Evolutionary conservation across 2,329 filamentous ascomycete species (phyloP).

Genomic region (Xylaria digitata): DNA sequence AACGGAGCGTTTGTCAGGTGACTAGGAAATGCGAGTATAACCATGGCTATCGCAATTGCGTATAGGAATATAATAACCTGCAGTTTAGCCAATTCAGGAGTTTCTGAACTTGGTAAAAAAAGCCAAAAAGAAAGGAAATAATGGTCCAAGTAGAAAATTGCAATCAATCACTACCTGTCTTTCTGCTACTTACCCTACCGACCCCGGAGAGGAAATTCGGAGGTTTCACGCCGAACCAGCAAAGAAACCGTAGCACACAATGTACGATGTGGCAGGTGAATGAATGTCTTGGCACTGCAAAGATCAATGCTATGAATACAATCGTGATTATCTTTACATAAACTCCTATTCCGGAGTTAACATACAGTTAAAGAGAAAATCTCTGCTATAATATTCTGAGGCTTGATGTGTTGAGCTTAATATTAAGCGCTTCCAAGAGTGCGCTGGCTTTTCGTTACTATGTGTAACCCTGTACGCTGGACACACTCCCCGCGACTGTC

Average conservation of each 20-base stretch:
- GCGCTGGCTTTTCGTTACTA: too few relatives aligned
- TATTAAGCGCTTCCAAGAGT: too few relatives aligned
- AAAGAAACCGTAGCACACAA: not conserved
- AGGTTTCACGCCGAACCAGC: conserved; percentile 16
- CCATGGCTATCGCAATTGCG: not conserved
- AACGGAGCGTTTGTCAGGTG: not conserved
- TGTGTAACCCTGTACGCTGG: too few relatives aligned
- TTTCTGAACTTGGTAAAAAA: not conserved
- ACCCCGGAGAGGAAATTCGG: conserved; percentile 18
- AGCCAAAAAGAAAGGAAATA: not conserved
- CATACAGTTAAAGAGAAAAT: too few relatives aligned
- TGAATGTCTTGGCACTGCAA: too few relatives aligned
- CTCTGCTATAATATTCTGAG: too few relatives aligned
- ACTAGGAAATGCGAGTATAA: not conserved
- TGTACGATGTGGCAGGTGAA: not conserved
- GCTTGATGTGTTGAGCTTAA: too few relatives aligned
- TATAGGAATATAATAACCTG: not conserved
- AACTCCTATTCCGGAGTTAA: too few relatives aligned
- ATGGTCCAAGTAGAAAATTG: not conserved
- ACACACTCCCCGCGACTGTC: too few relatives aligned
- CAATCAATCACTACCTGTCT: not conserved
- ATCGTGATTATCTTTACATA: too few relatives aligned
- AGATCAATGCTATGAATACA: too few relatives aligned
- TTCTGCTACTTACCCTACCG: not conserved
- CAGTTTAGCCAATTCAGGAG: not conserved